phyloP scores from a whole-genome alignment of 2,329 filamentous ascomycete genomes.

The Leptographium flavum region DNA sequence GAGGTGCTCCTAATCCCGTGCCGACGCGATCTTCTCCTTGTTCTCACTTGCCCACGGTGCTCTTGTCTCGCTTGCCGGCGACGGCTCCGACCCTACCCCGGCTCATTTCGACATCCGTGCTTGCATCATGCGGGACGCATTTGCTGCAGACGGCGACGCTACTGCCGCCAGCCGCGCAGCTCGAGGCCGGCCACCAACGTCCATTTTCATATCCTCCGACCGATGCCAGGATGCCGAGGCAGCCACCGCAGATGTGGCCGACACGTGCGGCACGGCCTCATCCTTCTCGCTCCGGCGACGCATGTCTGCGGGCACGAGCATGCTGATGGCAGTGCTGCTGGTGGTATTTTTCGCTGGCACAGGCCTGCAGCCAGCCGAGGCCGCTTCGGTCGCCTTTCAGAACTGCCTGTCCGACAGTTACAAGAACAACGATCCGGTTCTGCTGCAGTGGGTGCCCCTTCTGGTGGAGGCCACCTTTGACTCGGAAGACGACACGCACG shows the following conservation, averaged over 20 bases:
- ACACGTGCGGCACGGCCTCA: neutral
- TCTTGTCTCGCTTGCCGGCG: neutral
- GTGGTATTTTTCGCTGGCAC: conserved; percentile 25
- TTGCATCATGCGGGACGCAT: neutral
- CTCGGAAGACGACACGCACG: conserved; percentile 39
- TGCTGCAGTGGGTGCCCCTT: conserved; percentile 68
- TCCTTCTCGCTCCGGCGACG: neutral
- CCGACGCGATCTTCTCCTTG: neutral
- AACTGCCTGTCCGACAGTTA: conserved; percentile 63
- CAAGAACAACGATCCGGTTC: conserved; percentile 27
- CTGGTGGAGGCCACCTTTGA: conserved; percentile 65
- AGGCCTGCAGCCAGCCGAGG: conserved; percentile 30
- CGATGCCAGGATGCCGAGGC: too few relatives aligned
- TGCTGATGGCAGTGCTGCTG: conserved; percentile 15
- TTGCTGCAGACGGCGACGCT: neutral
- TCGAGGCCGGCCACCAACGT: neutral
- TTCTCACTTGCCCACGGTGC: neutral
- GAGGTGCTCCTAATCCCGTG: neutral
- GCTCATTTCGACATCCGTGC: neutral
- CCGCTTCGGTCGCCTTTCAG: conserved; percentile 61
- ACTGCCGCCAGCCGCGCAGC: neutral
- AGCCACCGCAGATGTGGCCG: too few relatives aligned
- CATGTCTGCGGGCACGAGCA: neutral
- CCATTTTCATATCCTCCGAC: neutral
- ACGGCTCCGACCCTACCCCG: neutral